Base-by-base conservation (phyloP, 345 rosid genomes). In the Anacardium occidentale region DNA sequence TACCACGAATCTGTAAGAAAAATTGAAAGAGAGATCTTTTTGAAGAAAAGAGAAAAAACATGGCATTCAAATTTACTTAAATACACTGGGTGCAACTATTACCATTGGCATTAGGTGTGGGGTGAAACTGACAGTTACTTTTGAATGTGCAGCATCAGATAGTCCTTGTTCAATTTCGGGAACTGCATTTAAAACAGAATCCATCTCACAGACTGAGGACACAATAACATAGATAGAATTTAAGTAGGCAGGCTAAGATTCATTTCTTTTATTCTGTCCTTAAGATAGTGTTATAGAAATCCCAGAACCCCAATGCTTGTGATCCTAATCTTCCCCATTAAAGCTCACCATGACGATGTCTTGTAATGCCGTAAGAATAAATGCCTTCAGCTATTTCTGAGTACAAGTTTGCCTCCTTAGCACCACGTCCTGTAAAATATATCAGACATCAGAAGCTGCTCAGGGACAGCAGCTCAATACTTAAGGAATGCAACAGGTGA, bases 101-200 rank as follows among this genome's bases (percentile, higher is more conserved):
- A 95, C 99, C 99, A 92, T 92, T 74, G 99, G 98, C 96, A 92
- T 95, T 68, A 95, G 85, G 85, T 95, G 99, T 0, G 99, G 99
- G 37, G 99, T 95, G 78, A 95, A 91, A 85, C 99, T 92, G 83
- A 92, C 91, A 3, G 86, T 91, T 68, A 95, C 71, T 87, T 91
- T 84, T 54, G 93, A 91, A 62, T 50, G 58, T 10, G 90, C 88
- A 74, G 75, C 94, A 77, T 90, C 92, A 59, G 98, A 84, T 44
- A 93, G 81, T 40, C 99, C 99, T 69, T 95, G 98, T 79, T 95
- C 98, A 57, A 95, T 95, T 89, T 95, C 98, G 26, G 99, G 99
- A 81, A 87, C 98, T 95, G 85, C 63, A 89, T 78, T 53, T 21
- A 51, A 71, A 76, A 67, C 42, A 72, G 54, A 73, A 66, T 11